Conservation (phyloP, 1,139 yeast species). For the Nadsonia commutata region DNA sequence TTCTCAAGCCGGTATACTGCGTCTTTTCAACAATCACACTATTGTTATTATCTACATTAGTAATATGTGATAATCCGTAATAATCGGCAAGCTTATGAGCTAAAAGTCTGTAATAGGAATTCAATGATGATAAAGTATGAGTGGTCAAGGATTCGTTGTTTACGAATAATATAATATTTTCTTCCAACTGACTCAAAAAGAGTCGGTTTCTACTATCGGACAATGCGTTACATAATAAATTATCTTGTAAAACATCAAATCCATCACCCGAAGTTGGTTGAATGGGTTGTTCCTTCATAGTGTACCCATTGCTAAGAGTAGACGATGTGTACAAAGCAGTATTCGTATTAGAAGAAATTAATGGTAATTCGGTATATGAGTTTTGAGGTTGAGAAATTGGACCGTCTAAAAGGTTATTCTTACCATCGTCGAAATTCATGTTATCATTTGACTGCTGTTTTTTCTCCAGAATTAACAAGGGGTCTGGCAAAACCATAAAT, state of each 20-base stretch:
- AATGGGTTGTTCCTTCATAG: background rate
- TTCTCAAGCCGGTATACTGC: background rate
- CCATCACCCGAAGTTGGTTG: background rate
- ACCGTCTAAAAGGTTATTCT: background rate
- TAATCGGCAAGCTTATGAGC: constrained; percentile 60
- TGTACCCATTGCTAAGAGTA: background rate
- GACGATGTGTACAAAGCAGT: background rate
- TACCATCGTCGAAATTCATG: background rate
- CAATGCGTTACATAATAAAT: background rate
- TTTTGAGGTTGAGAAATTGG: background rate
- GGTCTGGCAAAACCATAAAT: background rate
- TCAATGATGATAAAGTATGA: constrained; percentile 20
- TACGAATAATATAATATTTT: background rate
- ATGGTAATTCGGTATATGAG: background rate
- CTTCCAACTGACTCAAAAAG: background rate
- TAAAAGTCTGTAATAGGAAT: constrained; percentile 50
- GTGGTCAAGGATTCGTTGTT: background rate
- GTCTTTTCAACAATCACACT: background rate
- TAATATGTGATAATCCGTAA: constrained; percentile 21
- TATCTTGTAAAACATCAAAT: background rate
- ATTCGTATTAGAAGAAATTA: background rate
- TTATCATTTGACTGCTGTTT: background rate
- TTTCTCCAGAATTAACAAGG: background rate
- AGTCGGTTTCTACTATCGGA: background rate
- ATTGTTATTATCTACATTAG: constrained; percentile 7